phyloP scores from a whole-genome alignment of 768 basidiomycete genomes.

The Dioszegia aurantiaca region DNA sequence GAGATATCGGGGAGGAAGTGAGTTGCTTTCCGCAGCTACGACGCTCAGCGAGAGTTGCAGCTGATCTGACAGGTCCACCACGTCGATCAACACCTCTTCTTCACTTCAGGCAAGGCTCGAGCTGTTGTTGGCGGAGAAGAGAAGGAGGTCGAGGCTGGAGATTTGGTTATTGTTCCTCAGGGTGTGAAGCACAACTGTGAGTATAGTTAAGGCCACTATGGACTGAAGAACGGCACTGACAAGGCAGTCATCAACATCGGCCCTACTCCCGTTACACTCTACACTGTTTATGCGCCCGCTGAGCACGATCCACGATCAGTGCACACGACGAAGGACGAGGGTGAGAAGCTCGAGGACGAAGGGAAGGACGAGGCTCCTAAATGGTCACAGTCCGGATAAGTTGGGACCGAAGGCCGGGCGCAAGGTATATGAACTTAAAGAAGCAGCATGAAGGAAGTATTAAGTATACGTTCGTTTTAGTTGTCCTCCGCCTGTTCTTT shows the following conservation, averaged over 20 bases:
- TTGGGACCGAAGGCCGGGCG: no score
- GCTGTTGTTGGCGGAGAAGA: slow-evolving; percentile 54
- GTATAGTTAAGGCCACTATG: slow-evolving; percentile 2
- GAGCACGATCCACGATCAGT: slow-evolving; percentile 50
- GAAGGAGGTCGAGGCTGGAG: slow-evolving; percentile 52
- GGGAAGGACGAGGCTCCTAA: slow-evolving; percentile 54
- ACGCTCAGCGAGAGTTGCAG: background rate
- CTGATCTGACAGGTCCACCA: slow-evolving; percentile 42
- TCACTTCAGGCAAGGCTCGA: slow-evolving; percentile 51
- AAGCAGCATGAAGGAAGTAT: no score
- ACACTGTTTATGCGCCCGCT: slow-evolving; percentile 52
- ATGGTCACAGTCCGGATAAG: slow-evolving; percentile 44
- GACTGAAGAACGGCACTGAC: background rate
- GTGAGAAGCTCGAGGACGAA: slow-evolving; percentile 52
- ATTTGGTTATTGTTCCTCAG: slow-evolving; percentile 54
- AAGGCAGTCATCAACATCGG: slow-evolving; percentile 50
- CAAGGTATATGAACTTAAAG: no score
- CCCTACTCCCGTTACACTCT: slow-evolving; percentile 51
- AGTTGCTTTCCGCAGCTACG: slow-evolving; percentile 9
- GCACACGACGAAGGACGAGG: slow-evolving; percentile 54
- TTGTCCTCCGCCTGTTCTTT: no score
- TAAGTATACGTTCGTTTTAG: no score
- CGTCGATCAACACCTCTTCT: slow-evolving; percentile 54
- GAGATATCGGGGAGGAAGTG: slow-evolving; percentile 55
- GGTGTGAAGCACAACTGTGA: slow-evolving; percentile 53